These are phyloP conservation scores for Blastomyces percursus DNA, from an alignment of 2,329 filamentous ascomycete species.

Conservation along the genomic window DNA sequence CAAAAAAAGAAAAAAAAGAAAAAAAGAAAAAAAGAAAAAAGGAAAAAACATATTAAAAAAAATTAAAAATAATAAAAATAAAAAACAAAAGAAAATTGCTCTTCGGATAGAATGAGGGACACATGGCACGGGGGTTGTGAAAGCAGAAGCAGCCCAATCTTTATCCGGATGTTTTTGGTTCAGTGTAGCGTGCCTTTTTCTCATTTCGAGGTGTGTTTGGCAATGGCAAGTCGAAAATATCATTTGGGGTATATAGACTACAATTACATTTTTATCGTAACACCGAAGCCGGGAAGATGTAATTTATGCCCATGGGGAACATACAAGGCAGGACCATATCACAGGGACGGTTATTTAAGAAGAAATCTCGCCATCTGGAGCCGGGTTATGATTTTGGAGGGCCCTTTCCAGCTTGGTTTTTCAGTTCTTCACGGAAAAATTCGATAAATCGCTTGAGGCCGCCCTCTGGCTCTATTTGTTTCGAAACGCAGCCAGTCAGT, in stretches of 20 bases:
- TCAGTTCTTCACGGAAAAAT: slow-evolving; percentile 23
- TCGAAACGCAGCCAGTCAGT: neutral
- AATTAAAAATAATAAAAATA: too few relatives aligned
- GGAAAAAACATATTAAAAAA: too few relatives aligned
- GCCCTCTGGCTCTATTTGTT: neutral
- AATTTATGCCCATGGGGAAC: neutral
- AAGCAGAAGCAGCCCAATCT: neutral
- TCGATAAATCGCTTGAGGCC: slow-evolving; percentile 20
- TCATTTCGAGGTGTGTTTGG: neutral
- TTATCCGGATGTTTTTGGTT: neutral
- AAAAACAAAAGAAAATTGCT: neutral
- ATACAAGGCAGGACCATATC: neutral
- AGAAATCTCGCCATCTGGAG: too few relatives aligned
- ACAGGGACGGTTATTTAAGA: neutral
- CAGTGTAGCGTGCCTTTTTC: neutral
- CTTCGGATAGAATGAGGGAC: slow-evolving; percentile 1
- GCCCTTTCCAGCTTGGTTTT: slow-evolving; percentile 19
- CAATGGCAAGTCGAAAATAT: neutral
- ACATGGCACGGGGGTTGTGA: neutral
- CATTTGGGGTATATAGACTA: neutral
- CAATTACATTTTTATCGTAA: neutral
- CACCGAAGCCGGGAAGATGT: neutral
- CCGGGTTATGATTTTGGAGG: slow-evolving; percentile 5
- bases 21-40: neutral
- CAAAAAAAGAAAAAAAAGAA: neutral